Base-by-base conservation (phyloP, 2,329 filamentous ascomycete genomes). In the Camillea tinctor region DNA sequence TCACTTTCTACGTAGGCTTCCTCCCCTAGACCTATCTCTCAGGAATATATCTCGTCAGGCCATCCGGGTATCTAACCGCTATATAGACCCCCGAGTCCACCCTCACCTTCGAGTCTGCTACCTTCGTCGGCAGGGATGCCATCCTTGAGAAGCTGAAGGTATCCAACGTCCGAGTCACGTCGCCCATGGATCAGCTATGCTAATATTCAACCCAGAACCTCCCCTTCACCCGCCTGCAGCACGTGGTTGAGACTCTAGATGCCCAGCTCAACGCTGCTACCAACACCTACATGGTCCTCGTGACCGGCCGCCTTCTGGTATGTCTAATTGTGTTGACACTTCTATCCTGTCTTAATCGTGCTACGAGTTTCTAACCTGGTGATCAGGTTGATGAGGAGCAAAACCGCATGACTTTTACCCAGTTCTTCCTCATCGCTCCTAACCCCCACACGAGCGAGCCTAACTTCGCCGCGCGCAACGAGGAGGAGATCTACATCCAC, bases 361-460 rank as follows among this genome's bases (percentile, higher is more conserved):
- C 50, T 44, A 36, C 50, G 44, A 23, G 24, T 23, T n/a, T n/a
- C 58, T 64, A 60, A 66, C 54, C 24, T 20, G n/a, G 19, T 51
- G 6, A 52, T 20, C 50, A 96, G 92, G 88, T 96, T 70, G 92
- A 97, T 66, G 93, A 93, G 68, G 88, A 93, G 78, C 83, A 90
- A 75, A 87, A 87, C 72, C 91, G 92, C 51, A 95, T 97, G 89
- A 93, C 86, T 84, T 99, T 93, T 80, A 88, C 88, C 59, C 93
- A 98, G 80, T 80, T 85, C 59, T 98, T 98, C 85, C 90, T 96
- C 77, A 88, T 44, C 36, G 36, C 36, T 44, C 36, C 36, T 44
- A 44, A 44, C 36, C 36, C 36, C 36, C 36, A 44, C 36, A 44
- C 36, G 13, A n/a, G 15, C 36, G 36, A 44, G 36, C 36, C 36